Base-by-base conservation (phyloP, 164 flowering plant genomes). In the Liquidambar formosana region DNA sequence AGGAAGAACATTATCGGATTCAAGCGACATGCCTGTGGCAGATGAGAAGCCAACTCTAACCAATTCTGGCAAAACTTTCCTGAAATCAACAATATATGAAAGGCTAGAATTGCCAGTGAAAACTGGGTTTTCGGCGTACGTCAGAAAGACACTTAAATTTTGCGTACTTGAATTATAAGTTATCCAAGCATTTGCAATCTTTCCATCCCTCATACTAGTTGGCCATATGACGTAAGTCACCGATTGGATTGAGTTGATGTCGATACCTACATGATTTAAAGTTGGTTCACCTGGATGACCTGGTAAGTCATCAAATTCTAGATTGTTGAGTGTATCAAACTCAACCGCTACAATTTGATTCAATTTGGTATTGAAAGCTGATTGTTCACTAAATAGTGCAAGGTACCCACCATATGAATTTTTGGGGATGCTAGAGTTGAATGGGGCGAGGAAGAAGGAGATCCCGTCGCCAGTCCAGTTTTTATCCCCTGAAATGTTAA, bases 1-100 rank as follows among this genome's bases (percentile, higher is more conserved):
- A 12, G 89, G 77, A 11, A 67, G 33, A 58, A 89, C 70, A 45
- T 59, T 73, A 66, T 89, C 87, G 1, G 57, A 53, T 66, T 88
- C 89, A 19, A 70, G 57, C 53, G 5, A 70, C 0, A n/a, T 0
- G 0, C 94, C 91, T 8, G 94, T 89, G 5, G 94, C 75, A 5
- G 93, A 93, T 2, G 93, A 88, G 75, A 88, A 88, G 8, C 92
- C 89, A 51, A 88, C 67, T n/a, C 64, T 70, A 23, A 86, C 74
- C 71, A 33, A 10, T 51, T 84, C 87, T 0, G 90, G 89, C 65
- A 88, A 43, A 43, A 76, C 19, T 0, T 72, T 63, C 65, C 78
- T 79, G 76, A 86, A 71, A 71, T 88, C 86, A 65, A 86, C 69
- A 6, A 63, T 27, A 69, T 73, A 63, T 10, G 44, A 76, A 59